Conservation (phyloP, 305 asterid genomes). For the Ajuga reptans region DNA sequence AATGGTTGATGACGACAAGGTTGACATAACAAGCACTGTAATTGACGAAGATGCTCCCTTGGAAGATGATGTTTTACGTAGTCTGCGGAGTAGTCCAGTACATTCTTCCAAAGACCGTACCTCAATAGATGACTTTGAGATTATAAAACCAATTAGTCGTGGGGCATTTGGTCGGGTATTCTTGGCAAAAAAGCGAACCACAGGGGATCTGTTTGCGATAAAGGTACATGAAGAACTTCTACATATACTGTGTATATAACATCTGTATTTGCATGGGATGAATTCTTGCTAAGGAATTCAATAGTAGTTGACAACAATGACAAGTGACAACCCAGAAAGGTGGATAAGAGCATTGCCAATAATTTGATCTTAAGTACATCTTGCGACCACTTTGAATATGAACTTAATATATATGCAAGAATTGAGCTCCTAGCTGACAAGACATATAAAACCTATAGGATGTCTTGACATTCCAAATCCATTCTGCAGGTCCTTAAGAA, state of each 20-base stretch:
- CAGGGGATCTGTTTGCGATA: slow-evolving; percentile 95
- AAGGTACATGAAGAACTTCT: slow-evolving; percentile 47
- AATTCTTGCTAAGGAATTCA: not conserved
- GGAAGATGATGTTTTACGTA: slow-evolving; percentile 96
- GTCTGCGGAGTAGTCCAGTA: slow-evolving; percentile 89
- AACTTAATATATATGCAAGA: not conserved
- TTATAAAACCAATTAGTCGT: slow-evolving; percentile 96
- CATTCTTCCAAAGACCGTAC: slow-evolving; percentile 91
- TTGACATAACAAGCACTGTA: slow-evolving; percentile 77
- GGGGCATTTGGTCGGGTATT: slow-evolving; percentile 99
- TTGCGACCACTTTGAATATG: not conserved
- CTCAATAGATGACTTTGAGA: slow-evolving; percentile 96
- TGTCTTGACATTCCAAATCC: slow-evolving; percentile 15
- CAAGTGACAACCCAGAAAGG: not conserved
- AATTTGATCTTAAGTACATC: not conserved
- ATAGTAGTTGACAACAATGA: slow-evolving; percentile 5
- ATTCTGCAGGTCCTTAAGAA: slow-evolving; percentile 80
- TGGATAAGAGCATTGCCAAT: not conserved
- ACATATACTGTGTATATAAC: not conserved
- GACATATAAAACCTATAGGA: not conserved
- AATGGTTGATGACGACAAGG: slow-evolving; percentile 91
- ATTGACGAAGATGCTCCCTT: slow-evolving; percentile 96
- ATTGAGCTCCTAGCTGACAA: not conserved
- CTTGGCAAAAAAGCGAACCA: slow-evolving; percentile 91
- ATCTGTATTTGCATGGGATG: not conserved